Conservation (phyloP, 2,329 filamentous ascomycete species). For the Colletotrichum plurivorum region DNA sequence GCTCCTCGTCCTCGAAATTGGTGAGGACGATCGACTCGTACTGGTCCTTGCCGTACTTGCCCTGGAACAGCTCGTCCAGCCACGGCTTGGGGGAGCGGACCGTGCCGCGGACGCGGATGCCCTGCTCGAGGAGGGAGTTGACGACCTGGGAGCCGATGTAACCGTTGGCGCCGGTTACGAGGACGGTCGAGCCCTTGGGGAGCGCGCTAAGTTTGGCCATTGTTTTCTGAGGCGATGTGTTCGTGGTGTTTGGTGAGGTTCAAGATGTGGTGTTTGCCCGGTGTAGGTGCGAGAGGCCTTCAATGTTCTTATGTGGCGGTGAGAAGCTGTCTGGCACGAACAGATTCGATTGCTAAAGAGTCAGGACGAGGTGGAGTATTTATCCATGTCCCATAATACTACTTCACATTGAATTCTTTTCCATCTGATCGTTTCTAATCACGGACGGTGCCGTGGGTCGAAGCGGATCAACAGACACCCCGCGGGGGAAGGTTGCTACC, state of each 20-base stretch:
- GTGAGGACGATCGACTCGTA: slow-evolving; percentile 52
- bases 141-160: slow-evolving; percentile 57
- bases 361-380: too few species aligned
- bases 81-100: slow-evolving; percentile 53
- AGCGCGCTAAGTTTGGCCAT: slow-evolving; percentile 41
- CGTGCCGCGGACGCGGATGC: slow-evolving; percentile 62
- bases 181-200: slow-evolving; percentile 50
- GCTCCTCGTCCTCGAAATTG: slow-evolving; percentile 48
- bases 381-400: too few species aligned
- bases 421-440: too few species aligned
- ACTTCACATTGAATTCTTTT: too few species aligned
- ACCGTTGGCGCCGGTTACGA: slow-evolving; percentile 60
- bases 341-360: too few species aligned
- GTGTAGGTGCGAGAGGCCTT: too few species aligned
- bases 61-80: slow-evolving; percentile 47
- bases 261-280: neutral
- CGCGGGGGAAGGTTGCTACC: too few species aligned
- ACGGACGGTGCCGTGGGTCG: too few species aligned
- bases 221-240: neutral
- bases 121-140: slow-evolving; percentile 53
- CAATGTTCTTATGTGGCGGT: too few species aligned
- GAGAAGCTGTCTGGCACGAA: too few species aligned
- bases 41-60: slow-evolving; percentile 49
- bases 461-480: too few species aligned
- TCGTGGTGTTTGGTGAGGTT: neutral